Conservation (phyloP, 345 rosid species). For the Populus tremula region DNA sequence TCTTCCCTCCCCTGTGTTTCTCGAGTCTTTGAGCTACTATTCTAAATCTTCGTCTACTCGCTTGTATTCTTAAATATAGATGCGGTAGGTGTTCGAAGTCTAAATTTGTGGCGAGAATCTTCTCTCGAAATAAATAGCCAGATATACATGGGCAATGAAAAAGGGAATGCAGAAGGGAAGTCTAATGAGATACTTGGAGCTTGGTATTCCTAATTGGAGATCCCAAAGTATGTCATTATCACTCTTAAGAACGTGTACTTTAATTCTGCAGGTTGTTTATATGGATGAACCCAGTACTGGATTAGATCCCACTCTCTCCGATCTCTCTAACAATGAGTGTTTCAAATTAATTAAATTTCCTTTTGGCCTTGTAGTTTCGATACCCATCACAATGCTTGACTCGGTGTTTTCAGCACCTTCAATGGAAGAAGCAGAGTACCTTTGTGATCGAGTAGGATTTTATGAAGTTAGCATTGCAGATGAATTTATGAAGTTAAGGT, state of each 20-base stretch:
- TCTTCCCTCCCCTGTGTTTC: neutral
- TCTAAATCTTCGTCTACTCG: constrained; percentile 5
- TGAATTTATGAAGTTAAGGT: constrained; percentile 75
- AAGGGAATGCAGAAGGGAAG: constrained; percentile 57
- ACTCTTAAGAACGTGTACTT: neutral
- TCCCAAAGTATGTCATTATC: constrained; percentile 55
- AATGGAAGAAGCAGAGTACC: constrained; percentile 94
- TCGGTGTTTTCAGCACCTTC: constrained; percentile 61
- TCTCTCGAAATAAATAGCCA: constrained; percentile 61
- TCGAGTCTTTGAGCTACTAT: neutral
- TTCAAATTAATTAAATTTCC: too few relatives aligned
- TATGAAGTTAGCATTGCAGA: constrained; percentile 67
- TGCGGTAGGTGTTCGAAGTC: constrained; percentile 56
- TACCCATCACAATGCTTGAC: constrained; percentile 9
- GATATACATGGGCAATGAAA: constrained; percentile 60
- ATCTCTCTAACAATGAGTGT: too few relatives aligned
- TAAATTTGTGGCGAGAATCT: constrained; percentile 60
- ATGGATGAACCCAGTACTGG: constrained; percentile 98
- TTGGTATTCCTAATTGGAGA: constrained; percentile 62
- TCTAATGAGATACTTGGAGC: constrained; percentile 78
- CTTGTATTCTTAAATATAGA: constrained; percentile 32
- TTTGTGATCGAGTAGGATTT: constrained; percentile 82
- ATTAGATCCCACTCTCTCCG: constrained; percentile 65
- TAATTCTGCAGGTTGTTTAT: constrained; percentile 63
- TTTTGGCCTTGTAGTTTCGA: neutral